Evolutionary conservation across 257 asterid genomes (phyloP).

Genomic region (Mitragyna speciosa): DNA sequence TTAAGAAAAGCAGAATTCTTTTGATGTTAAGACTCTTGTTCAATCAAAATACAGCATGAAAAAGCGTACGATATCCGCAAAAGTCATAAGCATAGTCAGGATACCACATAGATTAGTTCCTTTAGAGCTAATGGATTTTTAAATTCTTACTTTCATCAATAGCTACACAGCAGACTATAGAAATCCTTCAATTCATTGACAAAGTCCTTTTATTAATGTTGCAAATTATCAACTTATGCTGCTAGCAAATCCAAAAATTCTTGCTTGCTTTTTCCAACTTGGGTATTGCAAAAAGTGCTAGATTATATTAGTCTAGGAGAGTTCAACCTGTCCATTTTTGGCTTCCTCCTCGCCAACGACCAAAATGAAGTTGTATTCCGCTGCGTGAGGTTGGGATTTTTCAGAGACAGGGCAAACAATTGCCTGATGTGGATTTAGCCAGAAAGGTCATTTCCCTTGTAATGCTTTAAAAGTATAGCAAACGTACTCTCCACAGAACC

Average conservation of each 20-base stretch:
- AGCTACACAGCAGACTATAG: not conserved
- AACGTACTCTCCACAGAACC: slow-evolving; percentile 98
- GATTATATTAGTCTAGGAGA: slow-evolving; percentile 10
- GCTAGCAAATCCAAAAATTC: not conserved
- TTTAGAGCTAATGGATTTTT: not conserved
- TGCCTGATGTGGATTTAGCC: slow-evolving; percentile 99
- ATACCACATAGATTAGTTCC: not conserved
- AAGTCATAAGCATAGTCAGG: not conserved
- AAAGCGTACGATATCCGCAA: not conserved
- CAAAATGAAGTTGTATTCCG: slow-evolving; percentile 88
- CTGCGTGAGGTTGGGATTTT: slow-evolving; percentile 84
- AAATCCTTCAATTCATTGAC: not conserved
- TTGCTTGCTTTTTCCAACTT: not conserved
- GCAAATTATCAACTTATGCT: not conserved
- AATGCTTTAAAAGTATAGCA: slow-evolving; percentile 94
- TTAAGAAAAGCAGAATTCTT: not conserved
- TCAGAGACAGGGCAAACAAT: slow-evolving; percentile 97
- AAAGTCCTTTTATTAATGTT: not conserved
- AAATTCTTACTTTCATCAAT: not conserved
- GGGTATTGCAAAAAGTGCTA: not conserved
- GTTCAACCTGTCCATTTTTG: slow-evolving; percentile 64
- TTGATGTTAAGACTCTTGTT: not conserved
- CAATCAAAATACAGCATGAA: not conserved
- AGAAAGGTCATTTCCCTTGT: slow-evolving; percentile 97
- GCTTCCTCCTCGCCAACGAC: slow-evolving; percentile 98